A percentile compares a stretch with the other conserved stretches of the same genome.
phyloP scores from a whole-genome alignment of 331 rosid species.

The Spiraea crenata region DNA sequence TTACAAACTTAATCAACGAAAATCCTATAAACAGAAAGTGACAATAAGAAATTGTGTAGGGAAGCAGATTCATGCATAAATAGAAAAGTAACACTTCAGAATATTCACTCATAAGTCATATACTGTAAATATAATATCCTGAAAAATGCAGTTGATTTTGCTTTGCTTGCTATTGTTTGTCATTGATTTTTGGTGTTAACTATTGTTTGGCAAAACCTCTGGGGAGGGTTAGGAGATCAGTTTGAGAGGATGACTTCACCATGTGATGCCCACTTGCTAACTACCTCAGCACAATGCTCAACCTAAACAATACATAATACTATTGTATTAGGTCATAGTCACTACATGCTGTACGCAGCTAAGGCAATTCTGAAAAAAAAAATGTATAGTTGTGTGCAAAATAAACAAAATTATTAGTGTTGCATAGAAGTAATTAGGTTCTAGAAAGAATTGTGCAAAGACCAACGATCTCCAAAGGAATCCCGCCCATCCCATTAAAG shows the following conservation, averaged over 20 bases:
- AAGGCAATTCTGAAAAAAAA: not conserved
- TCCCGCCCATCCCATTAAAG: no score
- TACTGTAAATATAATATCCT: constrained; percentile 18
- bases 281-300: constrained; percentile 45
- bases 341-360: constrained; percentile 28
- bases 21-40: constrained; percentile 23
- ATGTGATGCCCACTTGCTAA: constrained; percentile 52
- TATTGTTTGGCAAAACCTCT: constrained; percentile 21
- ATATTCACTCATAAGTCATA: constrained; percentile 21
- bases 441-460: not conserved
- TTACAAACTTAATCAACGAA: constrained; percentile 11
- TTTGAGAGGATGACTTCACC: constrained; percentile 42
- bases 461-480: no score
- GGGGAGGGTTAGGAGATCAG: constrained; percentile 31
- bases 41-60: constrained; percentile 19
- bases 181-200: constrained; percentile 33
- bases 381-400: not conserved
- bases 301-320: constrained; percentile 28
- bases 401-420: not conserved
- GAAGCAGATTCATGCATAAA: constrained; percentile 29
- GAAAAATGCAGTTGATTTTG: constrained; percentile 31
- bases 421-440: constrained; percentile 18
- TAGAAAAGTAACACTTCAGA: not conserved
- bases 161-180: constrained; percentile 38
- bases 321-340: constrained; percentile 24